A percentile compares a stretch with the other conserved stretches of the same genome.
phyloP scores from a whole-genome alignment of 140 eudicot species.

The Ambrosia hybrid region DNA sequence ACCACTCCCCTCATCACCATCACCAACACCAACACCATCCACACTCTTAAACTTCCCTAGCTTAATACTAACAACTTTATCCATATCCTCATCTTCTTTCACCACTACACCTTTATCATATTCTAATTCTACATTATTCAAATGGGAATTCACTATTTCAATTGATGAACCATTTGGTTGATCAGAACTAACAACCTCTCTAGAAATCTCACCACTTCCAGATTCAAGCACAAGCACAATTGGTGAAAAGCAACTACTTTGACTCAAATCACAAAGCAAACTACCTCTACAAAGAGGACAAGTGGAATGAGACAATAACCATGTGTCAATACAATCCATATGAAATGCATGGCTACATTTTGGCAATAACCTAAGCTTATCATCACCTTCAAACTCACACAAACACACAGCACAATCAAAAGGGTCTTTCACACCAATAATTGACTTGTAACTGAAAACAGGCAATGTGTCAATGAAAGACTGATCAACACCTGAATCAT shows the following conservation, averaged over 20 bases:
- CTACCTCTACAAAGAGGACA: conserved; percentile 19
- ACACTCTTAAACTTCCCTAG: conserved; percentile 79
- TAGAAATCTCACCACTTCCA: conserved; percentile 55
- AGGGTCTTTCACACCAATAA: conserved; percentile 74
- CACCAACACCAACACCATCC: conserved; percentile 27
- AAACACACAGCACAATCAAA: conserved; percentile 97
- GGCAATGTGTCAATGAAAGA: conserved; percentile 79
- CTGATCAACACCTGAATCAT: conserved; percentile 89
- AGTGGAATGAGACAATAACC: background rate
- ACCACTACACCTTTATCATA: conserved; percentile 19
- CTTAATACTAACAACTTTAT: conserved; percentile 61
- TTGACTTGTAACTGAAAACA: conserved; percentile 65
- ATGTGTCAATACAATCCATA: background rate
- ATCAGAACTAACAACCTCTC: conserved; percentile 47
- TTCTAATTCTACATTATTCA: conserved; percentile 37
- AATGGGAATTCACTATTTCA: conserved; percentile 30
- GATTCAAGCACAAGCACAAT: conserved; percentile 79
- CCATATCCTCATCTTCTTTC: conserved; percentile 45
- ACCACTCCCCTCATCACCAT: conserved; percentile 21
- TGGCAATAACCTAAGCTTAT: conserved; percentile 70
- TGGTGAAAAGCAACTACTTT: conserved; percentile 41
- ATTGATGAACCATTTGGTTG: conserved; percentile 31
- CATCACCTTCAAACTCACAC: conserved; percentile 75
- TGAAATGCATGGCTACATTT: conserved; percentile 83
- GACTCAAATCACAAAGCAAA: conserved; percentile 49